Evolutionary conservation across 495 filamentous ascomycete genomes (phyloP).

Genomic region (Emericellopsis terricola): DNA sequence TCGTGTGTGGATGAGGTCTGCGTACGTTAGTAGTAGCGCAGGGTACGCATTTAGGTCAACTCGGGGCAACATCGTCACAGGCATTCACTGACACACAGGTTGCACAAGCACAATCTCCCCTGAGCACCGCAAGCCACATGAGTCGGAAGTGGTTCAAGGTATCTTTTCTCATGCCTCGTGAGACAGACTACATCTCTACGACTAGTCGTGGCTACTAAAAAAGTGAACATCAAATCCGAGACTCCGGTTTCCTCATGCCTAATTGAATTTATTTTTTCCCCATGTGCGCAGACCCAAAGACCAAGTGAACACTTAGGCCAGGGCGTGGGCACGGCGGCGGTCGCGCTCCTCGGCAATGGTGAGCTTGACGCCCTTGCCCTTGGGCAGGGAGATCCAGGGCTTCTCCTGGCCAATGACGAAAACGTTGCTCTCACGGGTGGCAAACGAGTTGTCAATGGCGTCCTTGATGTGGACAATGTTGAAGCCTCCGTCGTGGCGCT

Average conservation of each 20-base stretch:
- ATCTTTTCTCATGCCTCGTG: neutral
- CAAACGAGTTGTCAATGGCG: slow-evolving; percentile 97
- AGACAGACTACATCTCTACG: neutral
- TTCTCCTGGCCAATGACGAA: slow-evolving; percentile 96
- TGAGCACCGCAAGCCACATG: too few relatives aligned
- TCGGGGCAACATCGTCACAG: too few relatives aligned
- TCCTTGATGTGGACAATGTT: slow-evolving; percentile 99
- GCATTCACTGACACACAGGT: too few relatives aligned
- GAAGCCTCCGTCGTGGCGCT: slow-evolving; percentile 99
- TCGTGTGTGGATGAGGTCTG: too few relatives aligned
- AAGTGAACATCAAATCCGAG: slow-evolving; percentile 3
- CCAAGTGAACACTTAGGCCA: slow-evolving; percentile 1
- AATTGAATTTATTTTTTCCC: neutral
- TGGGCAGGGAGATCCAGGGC: slow-evolving; percentile 96
- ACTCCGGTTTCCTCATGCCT: slow-evolving; percentile 2
- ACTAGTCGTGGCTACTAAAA: neutral
- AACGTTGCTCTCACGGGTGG: slow-evolving; percentile 95
- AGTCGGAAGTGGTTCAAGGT: too few relatives aligned
- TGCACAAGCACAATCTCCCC: too few relatives aligned
- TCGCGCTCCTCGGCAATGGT: slow-evolving; percentile 96
- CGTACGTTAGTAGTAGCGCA: too few relatives aligned
- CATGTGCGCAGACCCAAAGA: neutral
- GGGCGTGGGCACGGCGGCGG: slow-evolving; percentile 63
- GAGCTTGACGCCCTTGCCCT: slow-evolving; percentile 99
- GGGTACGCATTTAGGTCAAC: too few relatives aligned